Percentiles rank a stretch among this genome's conserved stretches.
Conservation (phyloP, 139 green algal species). For the Raphidocelis subcapitata region DNA sequence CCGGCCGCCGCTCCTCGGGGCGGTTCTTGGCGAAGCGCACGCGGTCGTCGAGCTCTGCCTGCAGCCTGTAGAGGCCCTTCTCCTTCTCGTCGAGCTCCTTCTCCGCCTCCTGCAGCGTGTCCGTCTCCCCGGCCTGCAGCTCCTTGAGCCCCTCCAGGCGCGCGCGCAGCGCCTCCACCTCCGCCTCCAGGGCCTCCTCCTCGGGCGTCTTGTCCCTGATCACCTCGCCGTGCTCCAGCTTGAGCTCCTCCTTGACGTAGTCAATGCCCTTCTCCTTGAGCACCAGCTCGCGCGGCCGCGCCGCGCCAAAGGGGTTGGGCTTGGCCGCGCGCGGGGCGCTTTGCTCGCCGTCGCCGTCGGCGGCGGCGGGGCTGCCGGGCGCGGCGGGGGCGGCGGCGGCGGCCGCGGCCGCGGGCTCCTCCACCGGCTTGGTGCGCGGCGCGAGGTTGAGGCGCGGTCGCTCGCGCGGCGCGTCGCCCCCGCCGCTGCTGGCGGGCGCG, state of each 20-base stretch:
- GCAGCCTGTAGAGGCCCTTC: slow-evolving; percentile 30
- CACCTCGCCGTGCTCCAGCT: slow-evolving; percentile 56
- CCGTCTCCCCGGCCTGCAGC: slow-evolving; percentile 17
- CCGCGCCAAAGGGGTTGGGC: slow-evolving; percentile 81
- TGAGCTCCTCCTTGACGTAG: slow-evolving; percentile 59
- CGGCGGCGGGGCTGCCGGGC: too few species aligned
- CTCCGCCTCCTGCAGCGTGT: slow-evolving; percentile 32
- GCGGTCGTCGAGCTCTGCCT: slow-evolving; percentile 52
- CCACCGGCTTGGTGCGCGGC: slow-evolving; percentile 56
- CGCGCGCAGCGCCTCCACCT: slow-evolving; percentile 46
- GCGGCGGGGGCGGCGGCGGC: slow-evolving; percentile 5
- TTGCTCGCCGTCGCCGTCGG: background rate
- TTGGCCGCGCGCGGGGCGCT: slow-evolving; percentile 15
- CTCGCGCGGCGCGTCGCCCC: slow-evolving; percentile 16
- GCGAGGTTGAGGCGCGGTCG: slow-evolving; percentile 61
- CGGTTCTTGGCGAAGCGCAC: slow-evolving; percentile 38
- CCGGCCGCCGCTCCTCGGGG: slow-evolving; percentile 17
- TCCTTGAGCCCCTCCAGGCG: slow-evolving; percentile 49
- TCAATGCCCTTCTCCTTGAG: slow-evolving; percentile 87
- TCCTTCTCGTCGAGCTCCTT: slow-evolving; percentile 40
- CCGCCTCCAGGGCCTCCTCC: slow-evolving; percentile 48
- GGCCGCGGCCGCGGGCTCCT: background rate
- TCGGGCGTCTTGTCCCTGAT: slow-evolving; percentile 54
- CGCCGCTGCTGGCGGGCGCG: background rate
- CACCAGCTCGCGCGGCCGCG: slow-evolving; percentile 86